Base-by-base conservation (phyloP, 2,329 filamentous ascomycete genomes). In the Fusarium pilosicola region DNA sequence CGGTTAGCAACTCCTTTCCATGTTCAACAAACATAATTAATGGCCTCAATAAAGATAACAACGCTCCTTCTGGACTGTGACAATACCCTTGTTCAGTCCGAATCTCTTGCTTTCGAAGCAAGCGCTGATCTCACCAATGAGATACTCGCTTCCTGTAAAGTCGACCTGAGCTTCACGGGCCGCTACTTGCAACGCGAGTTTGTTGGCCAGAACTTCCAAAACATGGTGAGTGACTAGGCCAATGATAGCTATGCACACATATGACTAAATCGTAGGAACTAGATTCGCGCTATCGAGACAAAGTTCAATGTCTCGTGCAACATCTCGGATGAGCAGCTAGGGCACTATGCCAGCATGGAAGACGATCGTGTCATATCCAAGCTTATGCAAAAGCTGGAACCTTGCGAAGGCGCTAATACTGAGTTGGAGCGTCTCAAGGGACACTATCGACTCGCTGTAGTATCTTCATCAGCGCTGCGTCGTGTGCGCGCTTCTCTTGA, bases 21-120 rank as follows among this genome's bases (percentile, higher is more conserved):
- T 5, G 0, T 11, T 8, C 13, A 5, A 7, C 26, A 0, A 8
- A 24, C 6, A 22, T 11, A 3, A 22, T 22, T 3, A 28, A 22
- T 22, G 10, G 15, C 13, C 22, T 22, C 17, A 15, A 57, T 13
- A 13, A 57, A 57, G 38, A 45, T 57, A 30, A 44, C 54, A 24
- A 57, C 54, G 2, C 39, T 57, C 17, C 28, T 57, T 17, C 28
- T 57, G 15, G 54, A 45, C 6, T 57, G 39, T 8, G 39, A 57
- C 13, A 57, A 57, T 45, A 57, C 54, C 15, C 54, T 57, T 45
- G 39, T 57, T 17, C 54, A 57, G 13, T 45, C 54, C 2, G 54
- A 57, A 9, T 34, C 17, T 44, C 39, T 57, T 20, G 54, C 54
- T 1, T 57, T 57, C 3, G 54, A 57, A 5, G 54, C 54, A 57